These are phyloP conservation scores for Erythrophleum fordii DNA, from an alignment of 306 rosid species.

Conservation along the genomic window DNA sequence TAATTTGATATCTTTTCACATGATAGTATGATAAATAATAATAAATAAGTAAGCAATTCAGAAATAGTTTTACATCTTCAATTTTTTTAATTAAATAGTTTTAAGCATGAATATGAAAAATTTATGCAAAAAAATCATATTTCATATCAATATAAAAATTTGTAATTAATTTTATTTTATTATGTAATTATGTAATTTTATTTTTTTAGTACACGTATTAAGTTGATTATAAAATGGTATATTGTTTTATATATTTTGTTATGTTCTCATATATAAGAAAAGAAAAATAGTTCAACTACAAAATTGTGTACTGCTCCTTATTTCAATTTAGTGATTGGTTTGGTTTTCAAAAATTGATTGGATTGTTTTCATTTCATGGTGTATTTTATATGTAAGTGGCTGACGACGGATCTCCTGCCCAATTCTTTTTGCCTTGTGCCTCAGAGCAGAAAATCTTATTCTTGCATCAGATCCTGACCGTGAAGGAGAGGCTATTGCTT, in stretches of 20 bases:
- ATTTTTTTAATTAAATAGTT: neutral
- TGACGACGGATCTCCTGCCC: conserved; percentile 37
- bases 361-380: conserved; percentile 25
- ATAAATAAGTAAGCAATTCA: neutral
- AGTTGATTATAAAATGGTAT: neutral
- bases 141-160: neutral
- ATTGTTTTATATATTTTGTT: neutral
- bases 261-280: neutral
- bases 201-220: neutral
- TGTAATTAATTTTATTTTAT: neutral
- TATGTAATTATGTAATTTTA: neutral
- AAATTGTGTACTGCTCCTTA: neutral
- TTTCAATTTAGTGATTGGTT: neutral
- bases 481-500: conserved; percentile 99
- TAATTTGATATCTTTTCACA: neutral
- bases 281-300: neutral
- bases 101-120: neutral
- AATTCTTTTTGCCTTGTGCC: conserved; percentile 50
- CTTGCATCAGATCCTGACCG: conserved; percentile 99
- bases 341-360: neutral
- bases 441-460: conserved; percentile 97
- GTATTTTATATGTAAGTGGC: conserved; percentile 13
- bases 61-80: neutral
- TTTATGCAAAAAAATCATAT: neutral
- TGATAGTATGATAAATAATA: neutral